phyloP scores from a whole-genome alignment of 768 basidiomycete genomes.

The Guyanaporus albipodus region DNA sequence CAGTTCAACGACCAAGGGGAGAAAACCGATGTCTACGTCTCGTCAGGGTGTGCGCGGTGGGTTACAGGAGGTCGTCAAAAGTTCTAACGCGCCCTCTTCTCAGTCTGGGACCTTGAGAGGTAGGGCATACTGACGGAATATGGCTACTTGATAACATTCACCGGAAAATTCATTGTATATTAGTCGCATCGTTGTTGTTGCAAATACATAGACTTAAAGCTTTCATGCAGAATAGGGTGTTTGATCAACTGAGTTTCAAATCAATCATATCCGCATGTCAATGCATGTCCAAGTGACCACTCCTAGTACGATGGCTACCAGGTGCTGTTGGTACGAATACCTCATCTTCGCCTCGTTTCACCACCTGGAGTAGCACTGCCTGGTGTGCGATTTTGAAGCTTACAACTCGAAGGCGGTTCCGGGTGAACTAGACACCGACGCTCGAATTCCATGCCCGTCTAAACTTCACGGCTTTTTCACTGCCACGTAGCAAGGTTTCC shows the following conservation, averaged over 20 bases:
- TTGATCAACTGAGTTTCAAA: too few species aligned
- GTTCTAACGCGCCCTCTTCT: slow-evolving; percentile 24
- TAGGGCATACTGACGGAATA: slow-evolving; percentile 12
- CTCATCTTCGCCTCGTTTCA: slow-evolving; percentile 24
- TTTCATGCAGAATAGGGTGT: too few species aligned
- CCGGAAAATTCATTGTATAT: slow-evolving; percentile 22
- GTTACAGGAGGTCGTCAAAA: slow-evolving; percentile 17
- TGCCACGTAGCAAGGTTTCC: slow-evolving; percentile 25
- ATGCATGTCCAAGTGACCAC: too few species aligned
- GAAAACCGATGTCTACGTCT: slow-evolving; percentile 5
- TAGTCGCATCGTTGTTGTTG: slow-evolving; percentile 12
- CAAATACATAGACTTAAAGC: slow-evolving; percentile 1
- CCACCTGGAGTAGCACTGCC: slow-evolving; percentile 7
- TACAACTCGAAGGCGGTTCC: slow-evolving; percentile 12
- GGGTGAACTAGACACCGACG: slow-evolving; percentile 5
- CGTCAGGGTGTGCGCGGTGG: slow-evolving; percentile 11
- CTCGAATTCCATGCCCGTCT: neutral
- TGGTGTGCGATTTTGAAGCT: slow-evolving; percentile 1
- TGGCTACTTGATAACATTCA: neutral
- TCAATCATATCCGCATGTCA: too few species aligned
- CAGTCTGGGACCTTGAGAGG: slow-evolving; percentile 24
- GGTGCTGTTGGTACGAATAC: too few species aligned
- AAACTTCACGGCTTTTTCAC: slow-evolving; percentile 8
- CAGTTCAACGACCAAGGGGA: slow-evolving; percentile 12
- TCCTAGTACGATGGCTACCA: too few species aligned